Conservation (phyloP, 257 asterid genomes). For the Henckelia pumila region DNA sequence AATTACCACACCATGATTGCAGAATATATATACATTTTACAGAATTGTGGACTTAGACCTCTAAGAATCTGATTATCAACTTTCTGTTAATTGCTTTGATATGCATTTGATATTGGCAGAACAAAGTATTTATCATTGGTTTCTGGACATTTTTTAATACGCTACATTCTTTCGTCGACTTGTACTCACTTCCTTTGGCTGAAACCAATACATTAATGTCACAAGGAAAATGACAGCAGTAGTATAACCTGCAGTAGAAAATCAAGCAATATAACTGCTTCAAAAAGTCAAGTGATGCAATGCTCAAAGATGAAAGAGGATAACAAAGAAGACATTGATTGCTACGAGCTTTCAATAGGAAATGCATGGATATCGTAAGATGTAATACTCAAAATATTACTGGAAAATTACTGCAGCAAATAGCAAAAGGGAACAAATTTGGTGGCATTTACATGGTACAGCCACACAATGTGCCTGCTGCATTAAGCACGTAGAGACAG, state of each 20-base stretch:
- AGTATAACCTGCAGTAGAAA: too few species aligned
- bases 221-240: not conserved
- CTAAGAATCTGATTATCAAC: not conserved
- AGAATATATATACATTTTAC: too few species aligned
- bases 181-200: not conserved
- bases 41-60: not conserved
- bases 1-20: too few species aligned
- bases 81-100: not conserved
- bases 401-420: not conserved
- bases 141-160: not conserved
- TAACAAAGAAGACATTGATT: not conserved
- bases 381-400: not conserved
- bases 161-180: not conserved
- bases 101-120: not conserved
- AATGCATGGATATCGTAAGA: not conserved
- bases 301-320: too few species aligned
- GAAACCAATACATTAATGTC: not conserved
- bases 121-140: not conserved
- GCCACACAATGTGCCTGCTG: constrained; percentile 85
- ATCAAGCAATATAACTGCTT: too few species aligned
- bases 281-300: too few species aligned
- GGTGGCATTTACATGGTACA: constrained; percentile 60
- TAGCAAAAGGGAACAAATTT: constrained; percentile 6
- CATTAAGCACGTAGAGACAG: constrained; percentile 51
- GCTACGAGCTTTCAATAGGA: not conserved